phyloP scores from a whole-genome alignment of 129 eudicot species.

The Mikania micrantha region DNA sequence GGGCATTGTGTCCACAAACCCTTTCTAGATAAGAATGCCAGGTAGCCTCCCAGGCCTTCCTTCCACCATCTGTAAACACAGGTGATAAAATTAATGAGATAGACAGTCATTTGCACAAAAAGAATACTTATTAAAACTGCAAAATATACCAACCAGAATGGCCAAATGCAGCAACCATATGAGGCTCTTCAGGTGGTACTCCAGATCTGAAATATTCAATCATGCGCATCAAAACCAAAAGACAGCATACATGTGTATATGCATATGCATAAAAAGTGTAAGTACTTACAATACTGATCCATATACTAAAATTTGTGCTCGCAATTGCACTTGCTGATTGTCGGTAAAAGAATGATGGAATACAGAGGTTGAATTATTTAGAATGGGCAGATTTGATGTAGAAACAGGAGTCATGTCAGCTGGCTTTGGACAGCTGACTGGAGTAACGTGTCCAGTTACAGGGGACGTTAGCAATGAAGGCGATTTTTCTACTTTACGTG shows the following conservation, averaged over 20 bases:
- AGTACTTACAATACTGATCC: constrained; percentile 84
- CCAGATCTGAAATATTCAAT: constrained; percentile 65
- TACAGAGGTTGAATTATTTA: constrained; percentile 40
- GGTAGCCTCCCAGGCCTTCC: constrained; percentile 68
- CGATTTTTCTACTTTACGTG: constrained; percentile 29
- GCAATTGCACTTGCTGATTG: constrained; percentile 80
- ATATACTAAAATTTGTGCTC: constrained; percentile 93
- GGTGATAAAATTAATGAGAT: background rate
- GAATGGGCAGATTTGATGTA: constrained; percentile 47
- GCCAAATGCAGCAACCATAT: constrained; percentile 95
- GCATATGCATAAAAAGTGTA: constrained; percentile 7
- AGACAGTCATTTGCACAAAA: background rate
- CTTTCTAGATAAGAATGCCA: constrained; percentile 80
- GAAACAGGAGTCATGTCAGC: constrained; percentile 31
- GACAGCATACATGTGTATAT: background rate
- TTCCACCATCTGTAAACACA: constrained; percentile 54
- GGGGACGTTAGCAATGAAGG: constrained; percentile 17
- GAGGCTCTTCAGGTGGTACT: constrained; percentile 80
- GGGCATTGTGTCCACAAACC: constrained; percentile 49
- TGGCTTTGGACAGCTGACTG: constrained; percentile 27
- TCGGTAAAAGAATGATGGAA: constrained; percentile 80
- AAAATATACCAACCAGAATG: constrained; percentile 50
- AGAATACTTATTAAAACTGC: background rate
- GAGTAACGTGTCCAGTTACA: constrained; percentile 26
- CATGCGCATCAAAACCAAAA: constrained; percentile 3